A percentile compares a stretch with the other conserved stretches of the same genome.
phyloP scores from a whole-genome alignment of 768 basidiomycete genomes.

The Xerocomus potaroensis region DNA sequence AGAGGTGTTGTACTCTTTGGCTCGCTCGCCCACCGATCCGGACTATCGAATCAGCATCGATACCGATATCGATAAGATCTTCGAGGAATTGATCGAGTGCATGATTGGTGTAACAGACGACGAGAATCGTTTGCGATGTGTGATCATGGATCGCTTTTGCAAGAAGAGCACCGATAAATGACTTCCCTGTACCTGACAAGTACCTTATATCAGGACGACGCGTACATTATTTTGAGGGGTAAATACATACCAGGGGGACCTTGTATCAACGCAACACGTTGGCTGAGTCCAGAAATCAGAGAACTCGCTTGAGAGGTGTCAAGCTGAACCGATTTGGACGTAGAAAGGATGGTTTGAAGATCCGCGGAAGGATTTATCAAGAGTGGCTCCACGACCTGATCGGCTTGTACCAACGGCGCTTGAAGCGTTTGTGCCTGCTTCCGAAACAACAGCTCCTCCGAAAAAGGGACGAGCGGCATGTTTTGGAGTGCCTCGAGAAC shows the following conservation, averaged over 20 bases:
- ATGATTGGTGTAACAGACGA: constrained; percentile 73
- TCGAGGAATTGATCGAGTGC: constrained; percentile 69
- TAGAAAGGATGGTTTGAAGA: constrained; percentile 35
- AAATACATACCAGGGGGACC: constrained; percentile 59
- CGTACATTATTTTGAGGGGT: background rate
- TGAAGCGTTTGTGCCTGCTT: constrained; percentile 23
- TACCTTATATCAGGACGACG: background rate
- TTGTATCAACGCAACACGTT: constrained; percentile 59
- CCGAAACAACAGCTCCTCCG: constrained; percentile 56
- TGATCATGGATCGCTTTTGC: constrained; percentile 55
- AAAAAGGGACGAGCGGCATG: constrained; percentile 43
- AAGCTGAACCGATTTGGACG: constrained; percentile 40
- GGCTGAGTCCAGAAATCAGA: constrained; percentile 51
- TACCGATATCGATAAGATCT: constrained; percentile 57
- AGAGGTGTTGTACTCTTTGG: constrained; percentile 41
- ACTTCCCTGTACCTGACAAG: constrained; percentile 68
- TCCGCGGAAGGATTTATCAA: constrained; percentile 34
- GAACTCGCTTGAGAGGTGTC: constrained; percentile 48
- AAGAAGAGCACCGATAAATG: constrained; percentile 64
- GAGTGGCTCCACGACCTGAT: constrained; percentile 28
- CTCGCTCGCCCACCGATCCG: constrained; percentile 58
- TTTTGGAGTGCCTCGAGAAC: constrained; percentile 55
- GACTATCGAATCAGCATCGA: constrained; percentile 45
- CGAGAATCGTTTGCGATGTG: constrained; percentile 49
- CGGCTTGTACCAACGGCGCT: constrained; percentile 2